Evolutionary conservation across 108 stramenopile species (phyloP).

Genomic region (Parmales sp.): DNA sequence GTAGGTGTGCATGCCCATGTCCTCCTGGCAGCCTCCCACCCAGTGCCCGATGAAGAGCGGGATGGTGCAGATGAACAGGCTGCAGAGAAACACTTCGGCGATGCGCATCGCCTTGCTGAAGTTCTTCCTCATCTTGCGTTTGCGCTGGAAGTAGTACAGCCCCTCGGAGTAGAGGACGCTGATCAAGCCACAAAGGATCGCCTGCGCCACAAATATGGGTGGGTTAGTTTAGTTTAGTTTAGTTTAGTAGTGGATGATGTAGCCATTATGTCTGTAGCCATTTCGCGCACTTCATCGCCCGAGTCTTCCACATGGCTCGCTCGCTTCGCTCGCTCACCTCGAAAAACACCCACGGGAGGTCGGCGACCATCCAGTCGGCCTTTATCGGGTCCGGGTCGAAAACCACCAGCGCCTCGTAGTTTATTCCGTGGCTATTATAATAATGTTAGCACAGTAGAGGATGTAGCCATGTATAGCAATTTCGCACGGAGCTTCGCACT

Average conservation of each 20-base stretch:
- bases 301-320: too few species aligned
- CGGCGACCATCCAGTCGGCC: neutral
- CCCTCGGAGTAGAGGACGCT: neutral
- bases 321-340: too few species aligned
- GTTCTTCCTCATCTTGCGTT: neutral
- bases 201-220: neutral
- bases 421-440: conserved; percentile 6
- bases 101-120: neutral
- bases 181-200: neutral
- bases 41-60: neutral
- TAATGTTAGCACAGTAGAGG: too few species aligned
- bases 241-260: too few species aligned
- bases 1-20: too few species aligned
- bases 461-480: too few species aligned
- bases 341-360: too few species aligned
- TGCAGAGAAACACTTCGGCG: neutral
- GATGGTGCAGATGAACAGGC: neutral
- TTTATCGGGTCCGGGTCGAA: neutral
- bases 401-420: conserved; percentile 1
- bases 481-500: too few species aligned
- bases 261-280: too few species aligned
- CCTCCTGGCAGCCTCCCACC: too few species aligned
- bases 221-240: too few species aligned
- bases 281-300: too few species aligned
- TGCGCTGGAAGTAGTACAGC: conserved; percentile 7